A percentile compares a stretch with the other conserved stretches of the same genome.
These are phyloP conservation scores for Neonothopanus nambi DNA, from an alignment of 1,284 basidiomycete genomes.

Conservation along the genomic window DNA sequence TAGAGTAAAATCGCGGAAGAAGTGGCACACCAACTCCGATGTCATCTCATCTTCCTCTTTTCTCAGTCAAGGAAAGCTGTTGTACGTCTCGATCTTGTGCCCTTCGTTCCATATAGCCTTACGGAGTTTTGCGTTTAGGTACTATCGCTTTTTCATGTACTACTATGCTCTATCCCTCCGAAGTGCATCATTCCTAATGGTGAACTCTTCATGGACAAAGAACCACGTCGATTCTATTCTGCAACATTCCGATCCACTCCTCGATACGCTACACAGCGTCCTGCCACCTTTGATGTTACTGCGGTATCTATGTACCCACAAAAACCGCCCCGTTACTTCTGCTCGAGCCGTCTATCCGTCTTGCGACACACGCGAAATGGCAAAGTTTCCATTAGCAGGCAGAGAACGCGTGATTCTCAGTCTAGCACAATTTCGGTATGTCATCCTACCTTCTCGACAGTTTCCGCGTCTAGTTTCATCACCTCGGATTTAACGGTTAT, in stretches of 20 bases:
- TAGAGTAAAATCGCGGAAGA: conserved; percentile 65
- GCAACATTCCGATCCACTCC: conserved; percentile 47
- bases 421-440: conserved; percentile 88
- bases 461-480: not conserved
- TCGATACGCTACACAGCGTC: conserved; percentile 45
- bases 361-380: conserved; percentile 83
- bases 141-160: conserved; percentile 88
- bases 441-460: too few relatives aligned
- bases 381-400: conserved; percentile 57
- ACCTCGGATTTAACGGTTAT: not conserved
- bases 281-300: conserved; percentile 28
- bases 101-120: too few relatives aligned
- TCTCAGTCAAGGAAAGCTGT: conserved; percentile 69
- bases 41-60: conserved; percentile 60
- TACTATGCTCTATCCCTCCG: conserved; percentile 80
- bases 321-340: not conserved
- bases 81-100: conserved; percentile 46
- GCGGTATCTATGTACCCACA: conserved; percentile 23
- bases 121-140: conserved; percentile 50
- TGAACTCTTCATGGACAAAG: conserved; percentile 95
- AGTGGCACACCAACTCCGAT: conserved; percentile 70
- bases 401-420: conserved; percentile 77
- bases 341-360: conserved; percentile 83
- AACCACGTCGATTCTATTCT: conserved; percentile 80
- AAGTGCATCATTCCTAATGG: conserved; percentile 81